Conservation (phyloP, 176 grass and related monocot species). For the Triticum aestivum region DNA sequence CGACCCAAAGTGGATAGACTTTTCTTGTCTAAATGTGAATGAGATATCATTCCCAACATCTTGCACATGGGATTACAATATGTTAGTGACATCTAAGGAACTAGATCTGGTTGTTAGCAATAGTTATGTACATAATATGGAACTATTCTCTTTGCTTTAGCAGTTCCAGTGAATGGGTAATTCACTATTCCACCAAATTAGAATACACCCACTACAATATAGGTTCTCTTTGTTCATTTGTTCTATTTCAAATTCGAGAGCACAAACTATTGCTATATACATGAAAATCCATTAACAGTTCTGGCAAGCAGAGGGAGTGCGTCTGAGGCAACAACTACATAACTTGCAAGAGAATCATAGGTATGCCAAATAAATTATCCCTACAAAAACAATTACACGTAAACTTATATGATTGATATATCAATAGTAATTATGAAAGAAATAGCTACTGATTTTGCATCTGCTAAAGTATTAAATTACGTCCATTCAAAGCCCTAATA, state of each 20-base stretch:
- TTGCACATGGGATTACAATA: too few species aligned
- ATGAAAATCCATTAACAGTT: constrained; percentile 33
- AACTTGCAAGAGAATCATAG: constrained; percentile 65
- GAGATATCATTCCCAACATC: too few species aligned
- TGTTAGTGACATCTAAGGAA: too few species aligned
- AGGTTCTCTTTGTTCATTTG: background rate
- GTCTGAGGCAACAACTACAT: constrained; percentile 63
- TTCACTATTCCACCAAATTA: too few species aligned
- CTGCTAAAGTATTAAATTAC: background rate
- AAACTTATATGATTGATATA: background rate
- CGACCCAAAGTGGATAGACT: background rate
- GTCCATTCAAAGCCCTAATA: background rate
- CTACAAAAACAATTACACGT: background rate
- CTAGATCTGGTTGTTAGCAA: too few species aligned
- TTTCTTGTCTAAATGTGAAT: too few species aligned
- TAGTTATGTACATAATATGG: too few species aligned
- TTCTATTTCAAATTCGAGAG: background rate
- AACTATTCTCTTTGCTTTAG: background rate
- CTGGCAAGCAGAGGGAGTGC: constrained; percentile 58
- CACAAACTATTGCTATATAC: background rate
- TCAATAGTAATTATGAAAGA: background rate
- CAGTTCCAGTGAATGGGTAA: background rate
- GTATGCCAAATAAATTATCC: constrained; percentile 27
- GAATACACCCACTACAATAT: too few species aligned
- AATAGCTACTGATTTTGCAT: background rate